A percentile compares a stretch with the other conserved stretches of the same genome.
These are phyloP conservation scores for Ogataea minuta DNA, from an alignment of 805 yeast genomes.

Conservation along the genomic window DNA sequence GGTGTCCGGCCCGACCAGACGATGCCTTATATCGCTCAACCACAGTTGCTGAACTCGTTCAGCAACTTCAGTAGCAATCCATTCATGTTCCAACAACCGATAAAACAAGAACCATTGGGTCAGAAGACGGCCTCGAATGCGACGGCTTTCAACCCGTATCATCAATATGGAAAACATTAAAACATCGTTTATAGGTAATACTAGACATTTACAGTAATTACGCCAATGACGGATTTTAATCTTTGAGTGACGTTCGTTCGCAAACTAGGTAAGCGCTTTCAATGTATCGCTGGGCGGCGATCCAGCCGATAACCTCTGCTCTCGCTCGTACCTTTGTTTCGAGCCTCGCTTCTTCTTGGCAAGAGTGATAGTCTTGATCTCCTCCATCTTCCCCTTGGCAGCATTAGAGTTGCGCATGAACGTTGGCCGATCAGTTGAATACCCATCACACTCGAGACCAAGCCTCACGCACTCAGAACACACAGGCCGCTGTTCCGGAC, in stretches of 20 bases:
- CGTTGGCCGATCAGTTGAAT: conserved; percentile 46
- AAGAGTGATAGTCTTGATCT: conserved; percentile 43
- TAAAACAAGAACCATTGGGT: conserved; percentile 1
- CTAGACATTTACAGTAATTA: conserved; percentile 2
- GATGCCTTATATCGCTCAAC: neutral
- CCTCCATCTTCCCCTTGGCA: conserved; percentile 47
- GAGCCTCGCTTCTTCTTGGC: conserved; percentile 39
- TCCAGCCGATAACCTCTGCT: conserved; percentile 16
- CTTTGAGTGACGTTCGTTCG: conserved; percentile 1
- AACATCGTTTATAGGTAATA: conserved; percentile 5
- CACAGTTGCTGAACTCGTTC: conserved; percentile 1
- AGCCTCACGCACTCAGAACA: conserved; percentile 60
- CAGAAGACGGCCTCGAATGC: neutral
- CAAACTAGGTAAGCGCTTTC: conserved; percentile 4
- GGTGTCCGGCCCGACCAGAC: neutral
- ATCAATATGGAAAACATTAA: conserved; percentile 7
- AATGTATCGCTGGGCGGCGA: conserved; percentile 13
- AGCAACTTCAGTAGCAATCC: conserved; percentile 1
- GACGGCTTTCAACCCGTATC: conserved; percentile 2
- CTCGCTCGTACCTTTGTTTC: conserved; percentile 22
- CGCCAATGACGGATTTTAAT: no score
- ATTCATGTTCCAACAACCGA: conserved; percentile 4
- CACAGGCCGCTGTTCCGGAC: conserved; percentile 62
- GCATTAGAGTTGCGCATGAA: conserved; percentile 47
- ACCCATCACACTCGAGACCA: conserved; percentile 58